phyloP scores from a whole-genome alignment of 2,329 filamentous ascomycete genomes.

The Podosphaera leucotricha region DNA sequence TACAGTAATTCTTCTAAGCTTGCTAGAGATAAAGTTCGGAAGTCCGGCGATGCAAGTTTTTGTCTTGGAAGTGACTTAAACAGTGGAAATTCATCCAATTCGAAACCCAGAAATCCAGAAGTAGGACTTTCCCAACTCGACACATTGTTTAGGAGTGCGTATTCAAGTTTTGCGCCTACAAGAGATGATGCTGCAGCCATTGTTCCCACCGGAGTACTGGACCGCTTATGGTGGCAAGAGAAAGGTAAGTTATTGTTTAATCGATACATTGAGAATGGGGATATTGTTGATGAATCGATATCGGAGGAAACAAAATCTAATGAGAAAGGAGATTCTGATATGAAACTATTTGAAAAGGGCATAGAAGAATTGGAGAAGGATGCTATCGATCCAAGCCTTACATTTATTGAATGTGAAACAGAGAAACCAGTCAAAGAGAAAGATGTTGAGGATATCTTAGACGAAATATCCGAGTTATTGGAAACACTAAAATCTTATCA shows the following conservation, averaged over 20 bases:
- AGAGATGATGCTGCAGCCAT: slow-evolving; percentile 51
- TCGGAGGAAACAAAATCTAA: slow-evolving; percentile 1
- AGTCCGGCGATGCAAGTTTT: slow-evolving; percentile 15
- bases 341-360: slow-evolving; percentile 22
- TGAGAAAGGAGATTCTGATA: slow-evolving; percentile 14
- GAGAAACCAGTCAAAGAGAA: slow-evolving; percentile 30
- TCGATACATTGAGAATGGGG: slow-evolving; percentile 26
- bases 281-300: slow-evolving; percentile 2
- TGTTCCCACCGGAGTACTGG: slow-evolving; percentile 41
- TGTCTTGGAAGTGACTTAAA: slow-evolving; percentile 35
- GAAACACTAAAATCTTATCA: slow-evolving; percentile 59
- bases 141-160: slow-evolving; percentile 50
- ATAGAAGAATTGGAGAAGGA: slow-evolving; percentile 35
- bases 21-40: slow-evolving; percentile 39
- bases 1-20: slow-evolving; percentile 29
- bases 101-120: slow-evolving; percentile 23
- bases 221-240: slow-evolving; percentile 55
- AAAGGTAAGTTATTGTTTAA: slow-evolving; percentile 42
- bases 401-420: slow-evolving; percentile 17
- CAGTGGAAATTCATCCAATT: slow-evolving; percentile 30
- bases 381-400: slow-evolving; percentile 31
- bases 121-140: slow-evolving; percentile 45
- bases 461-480: slow-evolving; percentile 52
- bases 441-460: slow-evolving; percentile 43
- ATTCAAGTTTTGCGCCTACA: slow-evolving; percentile 57